Evolutionary conservation across 1,284 basidiomycete genomes (phyloP).

Genomic region (Pseudozyma thailandica): DNA sequence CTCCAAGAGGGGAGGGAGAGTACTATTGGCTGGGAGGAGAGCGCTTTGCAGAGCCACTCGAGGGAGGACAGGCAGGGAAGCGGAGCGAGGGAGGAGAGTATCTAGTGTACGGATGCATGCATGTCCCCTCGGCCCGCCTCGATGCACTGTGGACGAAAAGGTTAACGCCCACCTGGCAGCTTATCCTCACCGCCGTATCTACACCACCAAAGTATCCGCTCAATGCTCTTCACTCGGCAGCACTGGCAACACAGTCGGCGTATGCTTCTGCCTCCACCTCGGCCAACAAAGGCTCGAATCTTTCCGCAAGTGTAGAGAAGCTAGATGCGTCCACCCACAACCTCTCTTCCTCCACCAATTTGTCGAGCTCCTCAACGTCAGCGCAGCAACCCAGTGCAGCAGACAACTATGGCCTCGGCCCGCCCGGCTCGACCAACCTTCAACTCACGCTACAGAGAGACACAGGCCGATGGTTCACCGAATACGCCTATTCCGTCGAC

Average conservation of each 20-base stretch:
- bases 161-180: conserved; percentile 71
- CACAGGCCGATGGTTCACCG: conserved; percentile 88
- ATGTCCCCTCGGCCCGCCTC: conserved; percentile 85
- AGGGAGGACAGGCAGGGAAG: not conserved
- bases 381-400: conserved; percentile 14
- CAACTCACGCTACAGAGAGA: conserved; percentile 91
- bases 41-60: not conserved
- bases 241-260: conserved; percentile 4
- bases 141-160: conserved; percentile 89
- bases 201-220: conserved; percentile 58
- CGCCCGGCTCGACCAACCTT: conserved; percentile 69
- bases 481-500: conserved; percentile 93
- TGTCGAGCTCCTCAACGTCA: not conserved
- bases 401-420: conserved; percentile 19
- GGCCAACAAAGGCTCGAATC: not conserved
- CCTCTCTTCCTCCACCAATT: conserved; percentile 4
- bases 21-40: conserved; percentile 34
- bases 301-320: conserved; percentile 3
- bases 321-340: conserved; percentile 14
- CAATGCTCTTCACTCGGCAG: conserved; percentile 29
- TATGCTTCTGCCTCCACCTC: conserved; percentile 2
- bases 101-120: conserved; percentile 89
- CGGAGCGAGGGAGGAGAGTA: conserved; percentile 74
- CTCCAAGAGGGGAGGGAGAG: conserved; percentile 74
- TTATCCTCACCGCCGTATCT: conserved; percentile 63